Percentiles rank a stretch among this genome's conserved stretches.
Evolutionary conservation across 1,284 basidiomycete species (phyloP).

Genomic region (Trametes versicolor): DNA sequence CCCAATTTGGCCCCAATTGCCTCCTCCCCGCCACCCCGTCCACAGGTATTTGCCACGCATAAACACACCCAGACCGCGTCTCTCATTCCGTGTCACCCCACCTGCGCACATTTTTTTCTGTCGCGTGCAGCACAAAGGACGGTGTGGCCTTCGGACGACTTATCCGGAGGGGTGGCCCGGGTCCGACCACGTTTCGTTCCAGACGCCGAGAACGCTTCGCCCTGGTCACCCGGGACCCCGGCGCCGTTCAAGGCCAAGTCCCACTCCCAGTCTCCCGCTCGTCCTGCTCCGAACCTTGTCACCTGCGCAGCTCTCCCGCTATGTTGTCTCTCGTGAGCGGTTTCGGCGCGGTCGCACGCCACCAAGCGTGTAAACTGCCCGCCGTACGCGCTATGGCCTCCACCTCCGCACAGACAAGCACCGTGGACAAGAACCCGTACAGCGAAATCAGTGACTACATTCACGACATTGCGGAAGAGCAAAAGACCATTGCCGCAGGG

Average conservation of each 20-base stretch:
- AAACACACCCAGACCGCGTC: not conserved
- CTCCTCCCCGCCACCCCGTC: not conserved
- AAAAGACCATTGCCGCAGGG: conserved; percentile 2
- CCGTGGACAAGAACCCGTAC: not conserved
- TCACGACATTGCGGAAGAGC: conserved; percentile 17
- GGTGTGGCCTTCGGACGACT: conserved; percentile 17
- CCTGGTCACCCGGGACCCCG: not conserved
- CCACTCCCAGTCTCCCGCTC: conserved; percentile 11
- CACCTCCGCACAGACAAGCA: not conserved
- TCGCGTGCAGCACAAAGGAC: conserved; percentile 24
- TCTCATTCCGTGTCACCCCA: not conserved
- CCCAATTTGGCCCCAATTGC: conserved; percentile 20
- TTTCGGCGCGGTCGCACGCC: conserved; percentile 36
- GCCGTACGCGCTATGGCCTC: conserved; percentile 25
- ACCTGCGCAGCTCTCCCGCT: conserved; percentile 13
- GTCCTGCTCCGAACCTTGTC: conserved; percentile 10
- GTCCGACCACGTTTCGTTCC: conserved; percentile 24
- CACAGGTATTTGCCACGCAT: not conserved
- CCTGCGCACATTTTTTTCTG: conserved; percentile 10
- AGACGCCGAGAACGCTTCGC: conserved; percentile 20
- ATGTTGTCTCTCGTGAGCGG: conserved; percentile 35
- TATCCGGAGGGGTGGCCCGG: conserved; percentile 23
- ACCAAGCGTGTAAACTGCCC: conserved; percentile 22
- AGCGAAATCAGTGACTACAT: conserved; percentile 16
- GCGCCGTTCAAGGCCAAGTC: conserved; percentile 3